These are phyloP conservation scores for Aphanomyces euteiches DNA, from an alignment of 352 stramenopile genomes.

Conservation along the genomic window DNA sequence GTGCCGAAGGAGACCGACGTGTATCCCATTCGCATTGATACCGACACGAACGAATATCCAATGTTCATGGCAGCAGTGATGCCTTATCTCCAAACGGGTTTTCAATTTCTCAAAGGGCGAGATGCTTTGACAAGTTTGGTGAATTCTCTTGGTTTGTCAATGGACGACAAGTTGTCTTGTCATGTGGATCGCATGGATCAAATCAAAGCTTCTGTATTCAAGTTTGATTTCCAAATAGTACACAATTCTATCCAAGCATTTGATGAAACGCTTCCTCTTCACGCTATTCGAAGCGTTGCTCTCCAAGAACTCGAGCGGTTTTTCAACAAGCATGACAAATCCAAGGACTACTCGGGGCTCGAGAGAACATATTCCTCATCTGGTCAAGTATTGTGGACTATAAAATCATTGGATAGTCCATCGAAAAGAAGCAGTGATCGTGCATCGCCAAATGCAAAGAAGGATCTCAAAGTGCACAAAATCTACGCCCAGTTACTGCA, in stretches of 20 bases:
- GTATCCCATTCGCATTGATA: slow-evolving; percentile 13
- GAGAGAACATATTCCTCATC: background rate
- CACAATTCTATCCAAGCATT: background rate
- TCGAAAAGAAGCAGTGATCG: background rate
- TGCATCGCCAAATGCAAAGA: background rate
- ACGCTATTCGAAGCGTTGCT: background rate
- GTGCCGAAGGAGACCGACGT: background rate
- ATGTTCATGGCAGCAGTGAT: slow-evolving; percentile 1
- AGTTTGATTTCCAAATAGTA: slow-evolving; percentile 3
- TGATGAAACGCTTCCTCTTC: background rate
- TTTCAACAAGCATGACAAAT: background rate
- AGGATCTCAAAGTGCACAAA: background rate
- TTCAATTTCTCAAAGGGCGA: slow-evolving; percentile 1
- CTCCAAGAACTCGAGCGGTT: slow-evolving; percentile 4
- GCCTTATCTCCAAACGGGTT: slow-evolving; percentile 15
- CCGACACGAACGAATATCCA: slow-evolving; percentile 12
- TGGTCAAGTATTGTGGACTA: slow-evolving; percentile 1
- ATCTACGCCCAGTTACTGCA: background rate
- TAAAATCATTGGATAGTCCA: background rate
- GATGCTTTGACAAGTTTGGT: background rate
- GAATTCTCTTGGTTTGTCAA: background rate
- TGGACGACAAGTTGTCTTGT: background rate
- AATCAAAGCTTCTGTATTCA: background rate
- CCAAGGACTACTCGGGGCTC: slow-evolving; percentile 4
- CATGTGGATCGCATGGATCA: background rate